Evolutionary conservation across 768 basidiomycete genomes (phyloP).

Genomic region (Kockovaella imperatae): DNA sequence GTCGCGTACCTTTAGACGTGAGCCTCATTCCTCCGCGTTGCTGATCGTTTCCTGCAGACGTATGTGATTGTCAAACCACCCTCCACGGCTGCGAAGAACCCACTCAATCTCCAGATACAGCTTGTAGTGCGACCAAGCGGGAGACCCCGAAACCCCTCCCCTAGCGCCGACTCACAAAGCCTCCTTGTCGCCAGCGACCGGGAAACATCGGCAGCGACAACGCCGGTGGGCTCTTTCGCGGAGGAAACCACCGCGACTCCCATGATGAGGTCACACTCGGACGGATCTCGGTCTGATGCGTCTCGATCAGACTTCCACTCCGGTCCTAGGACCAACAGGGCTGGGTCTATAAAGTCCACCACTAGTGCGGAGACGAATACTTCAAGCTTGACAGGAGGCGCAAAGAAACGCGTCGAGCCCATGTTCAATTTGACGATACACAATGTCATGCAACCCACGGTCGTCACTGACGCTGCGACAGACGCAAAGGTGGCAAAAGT

Average conservation of each 20-base stretch:
- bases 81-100: slow-evolving; percentile 73
- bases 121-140: slow-evolving; percentile 51
- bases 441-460: slow-evolving; percentile 41
- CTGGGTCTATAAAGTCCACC: slow-evolving; percentile 15
- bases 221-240: neutral
- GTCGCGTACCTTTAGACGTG: slow-evolving; percentile 1
- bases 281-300: neutral
- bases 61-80: slow-evolving; percentile 89
- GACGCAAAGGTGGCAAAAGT: slow-evolving; percentile 44
- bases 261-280: neutral
- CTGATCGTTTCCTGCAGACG: slow-evolving; percentile 51
- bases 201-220: neutral
- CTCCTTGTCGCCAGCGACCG: neutral
- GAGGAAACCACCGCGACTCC: neutral
- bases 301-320: no score
- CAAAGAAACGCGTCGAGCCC: slow-evolving; percentile 36
- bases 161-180: neutral
- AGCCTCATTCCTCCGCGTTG: neutral
- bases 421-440: slow-evolving; percentile 43
- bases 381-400: slow-evolving; percentile 8
- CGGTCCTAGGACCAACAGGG: no score
- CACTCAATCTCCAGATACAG: slow-evolving; percentile 84
- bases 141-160: slow-evolving; percentile 18
- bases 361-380: slow-evolving; percentile 9
- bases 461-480: slow-evolving; percentile 42